These are phyloP conservation scores for Aphanomyces stellatus DNA, from an alignment of 352 stramenopile genomes.

Conservation along the genomic window DNA sequence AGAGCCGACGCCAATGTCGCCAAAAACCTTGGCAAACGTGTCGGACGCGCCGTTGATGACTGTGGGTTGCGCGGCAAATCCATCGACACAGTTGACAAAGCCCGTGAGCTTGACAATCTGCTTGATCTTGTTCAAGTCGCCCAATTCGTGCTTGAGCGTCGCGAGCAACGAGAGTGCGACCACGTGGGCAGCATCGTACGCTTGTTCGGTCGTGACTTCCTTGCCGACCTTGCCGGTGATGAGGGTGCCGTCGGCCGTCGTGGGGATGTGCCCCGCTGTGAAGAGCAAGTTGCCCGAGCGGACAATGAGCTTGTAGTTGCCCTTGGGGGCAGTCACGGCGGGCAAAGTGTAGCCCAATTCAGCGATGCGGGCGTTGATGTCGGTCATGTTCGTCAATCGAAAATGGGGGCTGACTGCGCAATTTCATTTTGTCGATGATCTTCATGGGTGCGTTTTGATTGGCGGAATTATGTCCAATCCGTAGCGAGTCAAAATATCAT, in stretches of 20 bases:
- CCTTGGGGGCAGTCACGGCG: conserved; percentile 31
- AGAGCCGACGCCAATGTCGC: conserved; percentile 37
- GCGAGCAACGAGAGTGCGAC: conserved; percentile 53
- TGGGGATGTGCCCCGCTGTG: conserved; percentile 33
- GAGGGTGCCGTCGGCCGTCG: conserved; percentile 23
- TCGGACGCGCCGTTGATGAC: conserved; percentile 84
- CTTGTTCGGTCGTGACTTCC: conserved; percentile 45
- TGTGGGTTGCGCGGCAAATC: conserved; percentile 50
- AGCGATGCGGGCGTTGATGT: conserved; percentile 21
- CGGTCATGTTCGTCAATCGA: not conserved
- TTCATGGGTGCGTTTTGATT: no score
- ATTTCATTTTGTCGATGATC: no score
- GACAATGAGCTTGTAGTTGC: conserved; percentile 32
- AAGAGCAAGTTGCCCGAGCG: conserved; percentile 30
- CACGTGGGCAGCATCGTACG: conserved; percentile 41
- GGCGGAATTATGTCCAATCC: no score
- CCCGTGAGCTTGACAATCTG: conserved; percentile 79
- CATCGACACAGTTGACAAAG: conserved; percentile 71
- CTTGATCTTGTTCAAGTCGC: conserved; percentile 57
- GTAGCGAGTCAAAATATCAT: no score
- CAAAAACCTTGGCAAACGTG: conserved; percentile 51
- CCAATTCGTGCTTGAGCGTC: conserved; percentile 36
- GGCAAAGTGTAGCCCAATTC: conserved; percentile 35
- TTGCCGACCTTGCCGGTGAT: conserved; percentile 41
- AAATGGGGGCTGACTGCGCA: no score